Conservation (phyloP, 495 filamentous ascomycete species). For the Lophiostoma macrostomum region DNA sequence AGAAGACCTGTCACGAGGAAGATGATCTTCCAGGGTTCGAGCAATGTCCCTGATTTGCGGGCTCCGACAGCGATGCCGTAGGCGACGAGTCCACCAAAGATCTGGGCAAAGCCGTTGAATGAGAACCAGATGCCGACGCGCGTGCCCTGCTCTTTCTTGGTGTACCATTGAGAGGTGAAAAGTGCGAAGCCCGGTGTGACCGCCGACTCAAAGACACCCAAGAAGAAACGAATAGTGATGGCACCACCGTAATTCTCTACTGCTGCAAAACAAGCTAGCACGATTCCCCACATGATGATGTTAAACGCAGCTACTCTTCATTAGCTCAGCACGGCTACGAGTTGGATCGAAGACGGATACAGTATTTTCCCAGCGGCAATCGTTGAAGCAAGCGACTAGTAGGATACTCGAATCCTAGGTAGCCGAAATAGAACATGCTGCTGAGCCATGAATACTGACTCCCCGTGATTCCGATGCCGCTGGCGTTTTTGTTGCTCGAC, state of each 20-base stretch:
- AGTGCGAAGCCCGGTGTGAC: conserved; percentile 50
- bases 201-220: conserved; percentile 51
- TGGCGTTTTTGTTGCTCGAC: conserved; percentile 13
- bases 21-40: conserved; percentile 65
- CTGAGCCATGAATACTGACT: conserved; percentile 27
- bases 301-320: conserved; percentile 34
- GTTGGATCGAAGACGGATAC: conserved; percentile 2
- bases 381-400: conserved; percentile 58
- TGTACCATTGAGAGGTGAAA: conserved; percentile 52
- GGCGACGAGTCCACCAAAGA: conserved; percentile 60
- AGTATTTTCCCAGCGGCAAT: conserved; percentile 58
- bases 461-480: conserved; percentile 18
- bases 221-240: conserved; percentile 48
- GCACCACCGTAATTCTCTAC: conserved; percentile 43
- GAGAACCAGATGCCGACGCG: conserved; percentile 50
- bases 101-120: conserved; percentile 51
- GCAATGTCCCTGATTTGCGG: conserved; percentile 48
- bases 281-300: conserved; percentile 47
- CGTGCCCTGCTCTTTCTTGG: conserved; percentile 49
- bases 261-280: conserved; percentile 45
- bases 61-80: conserved; percentile 64
- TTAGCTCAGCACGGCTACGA: conserved; percentile 17
- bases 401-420: conserved; percentile 53
- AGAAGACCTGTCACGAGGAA: conserved; percentile 65
- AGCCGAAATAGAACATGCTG: conserved; percentile 40